phyloP scores from a whole-genome alignment of 164 flowering plant species.

The Macadamia tetraphylla region DNA sequence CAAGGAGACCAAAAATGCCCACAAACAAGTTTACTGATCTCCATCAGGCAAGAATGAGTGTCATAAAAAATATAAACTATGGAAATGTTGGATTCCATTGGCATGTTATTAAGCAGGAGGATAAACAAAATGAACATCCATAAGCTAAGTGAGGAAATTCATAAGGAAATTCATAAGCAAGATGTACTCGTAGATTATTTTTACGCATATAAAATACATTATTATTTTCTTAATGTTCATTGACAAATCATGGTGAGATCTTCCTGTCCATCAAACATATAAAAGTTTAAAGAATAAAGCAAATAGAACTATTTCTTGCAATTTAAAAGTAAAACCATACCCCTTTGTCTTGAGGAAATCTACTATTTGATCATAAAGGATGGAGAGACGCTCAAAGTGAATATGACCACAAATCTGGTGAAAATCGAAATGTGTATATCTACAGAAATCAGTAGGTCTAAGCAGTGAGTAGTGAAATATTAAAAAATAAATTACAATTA shows the following conservation, averaged over 20 bases:
- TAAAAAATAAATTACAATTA: background rate
- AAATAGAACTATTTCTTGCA: background rate
- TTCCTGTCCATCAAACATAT: background rate
- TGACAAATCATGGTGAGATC: background rate
- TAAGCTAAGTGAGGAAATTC: too few species aligned
- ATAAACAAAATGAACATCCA: too few species aligned
- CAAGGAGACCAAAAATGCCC: too few species aligned
- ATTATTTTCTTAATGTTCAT: background rate
- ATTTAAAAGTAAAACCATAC: conserved; percentile 31
- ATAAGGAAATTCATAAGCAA: too few species aligned
- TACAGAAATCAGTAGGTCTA: conserved; percentile 24
- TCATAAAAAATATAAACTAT: too few species aligned
- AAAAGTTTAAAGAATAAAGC: background rate
- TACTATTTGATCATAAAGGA: conserved; percentile 73
- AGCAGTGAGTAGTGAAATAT: conserved; percentile 6
- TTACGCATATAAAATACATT: background rate
- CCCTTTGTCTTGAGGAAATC: conserved; percentile 68
- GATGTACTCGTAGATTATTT: background rate
- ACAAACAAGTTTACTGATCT: too few species aligned
- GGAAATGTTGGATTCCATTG: too few species aligned
- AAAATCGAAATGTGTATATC: conserved; percentile 94
- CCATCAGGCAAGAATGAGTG: too few species aligned
- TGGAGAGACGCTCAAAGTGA: conserved; percentile 85
- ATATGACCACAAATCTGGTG: conserved; percentile 87
- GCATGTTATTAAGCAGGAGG: too few species aligned